Percentiles rank a stretch among this genome's conserved stretches.
These are phyloP conservation scores for Crithidia expoeki DNA, from an alignment of 208 protist species.

Conservation along the genomic window DNA sequence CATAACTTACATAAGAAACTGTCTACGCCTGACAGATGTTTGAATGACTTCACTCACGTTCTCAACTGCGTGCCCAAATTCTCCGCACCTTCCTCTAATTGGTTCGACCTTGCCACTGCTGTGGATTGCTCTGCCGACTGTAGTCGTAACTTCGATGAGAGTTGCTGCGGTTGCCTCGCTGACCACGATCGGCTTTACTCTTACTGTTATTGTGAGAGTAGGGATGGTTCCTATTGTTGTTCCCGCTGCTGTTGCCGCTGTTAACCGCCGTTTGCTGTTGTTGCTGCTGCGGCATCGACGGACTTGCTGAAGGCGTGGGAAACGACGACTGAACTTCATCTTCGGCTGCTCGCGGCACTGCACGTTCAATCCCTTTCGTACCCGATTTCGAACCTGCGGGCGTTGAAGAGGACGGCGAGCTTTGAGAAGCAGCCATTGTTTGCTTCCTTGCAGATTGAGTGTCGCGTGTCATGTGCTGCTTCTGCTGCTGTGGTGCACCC, in stretches of 20 bases:
- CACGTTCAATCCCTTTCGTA: neutral
- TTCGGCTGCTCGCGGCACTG: neutral
- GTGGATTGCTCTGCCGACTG: neutral
- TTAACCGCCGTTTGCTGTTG: slow-evolving; percentile 7
- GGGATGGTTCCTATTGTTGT: slow-evolving; percentile 10
- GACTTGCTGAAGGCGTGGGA: neutral
- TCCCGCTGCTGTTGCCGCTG: slow-evolving; percentile 17
- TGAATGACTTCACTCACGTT: no score
- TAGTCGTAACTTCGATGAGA: neutral
- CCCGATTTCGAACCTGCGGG: neutral
- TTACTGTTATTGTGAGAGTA: slow-evolving; percentile 7
- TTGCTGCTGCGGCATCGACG: neutral
- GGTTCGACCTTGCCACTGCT: neutral
- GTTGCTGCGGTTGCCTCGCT: neutral
- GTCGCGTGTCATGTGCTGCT: slow-evolving; percentile 3
- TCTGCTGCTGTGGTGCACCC: neutral
- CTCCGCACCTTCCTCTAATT: neutral
- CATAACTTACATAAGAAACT: no score
- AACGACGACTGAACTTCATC: neutral
- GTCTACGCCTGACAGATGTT: no score
- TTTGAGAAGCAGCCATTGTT: neutral
- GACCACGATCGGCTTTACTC: no score
- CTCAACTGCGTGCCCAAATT: slow-evolving; percentile 1
- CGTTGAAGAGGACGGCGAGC: neutral
- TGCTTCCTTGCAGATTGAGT: neutral